Base-by-base conservation (phyloP, 495 filamentous ascomycete species). In the Aspergillus coremiiformis region DNA sequence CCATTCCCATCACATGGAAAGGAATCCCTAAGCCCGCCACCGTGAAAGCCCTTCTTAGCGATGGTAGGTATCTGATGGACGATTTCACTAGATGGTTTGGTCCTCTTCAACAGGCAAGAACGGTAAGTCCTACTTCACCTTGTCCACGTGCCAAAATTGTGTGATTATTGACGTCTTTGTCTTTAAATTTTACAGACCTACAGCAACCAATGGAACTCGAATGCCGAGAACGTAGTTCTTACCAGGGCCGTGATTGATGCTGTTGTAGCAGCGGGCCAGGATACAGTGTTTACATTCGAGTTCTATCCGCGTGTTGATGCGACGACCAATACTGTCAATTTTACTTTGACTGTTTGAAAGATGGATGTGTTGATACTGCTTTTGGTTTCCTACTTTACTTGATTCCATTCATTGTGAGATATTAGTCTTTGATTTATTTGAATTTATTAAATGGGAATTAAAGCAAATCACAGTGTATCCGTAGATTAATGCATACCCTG, bases 31-130 rank as follows among this genome's bases (percentile, higher is more conserved):
- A 65, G 15, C 55, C 76, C 0, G 79, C 80, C 1, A 70, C 81
- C 12, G 72, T 82, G 0, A 78, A 80, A 62, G 78, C 78, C n/a
- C 27, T 76, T 3, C 69, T 65, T n/a, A 58, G 53, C 3, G 75
- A 76, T 52, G 76, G 77, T 1, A 64, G 55, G 17, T 77, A 72
- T 50, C 56, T 84, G 26, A 68, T 78, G 14, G 82, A 84, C 57
- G 69, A 73, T 27, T 85, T 78, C 78, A 84, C 80, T 0, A 53
- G 69, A 50, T 83, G 66, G 14, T 60, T 82, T 8, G 78, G 79
- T 1, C 68, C 73, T 15, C 59, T 85, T 19, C 80, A 84, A 50
- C 64, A 77, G 53, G 78, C 68, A 44, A 68, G 65, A 61, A 59
- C 66, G 43, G 72, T 65, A 66, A 66, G 14, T 35, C 32, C 32